Base-by-base conservation (phyloP, 371 early-diverging fungal species). In the Coelomomyces lativittatus region DNA sequence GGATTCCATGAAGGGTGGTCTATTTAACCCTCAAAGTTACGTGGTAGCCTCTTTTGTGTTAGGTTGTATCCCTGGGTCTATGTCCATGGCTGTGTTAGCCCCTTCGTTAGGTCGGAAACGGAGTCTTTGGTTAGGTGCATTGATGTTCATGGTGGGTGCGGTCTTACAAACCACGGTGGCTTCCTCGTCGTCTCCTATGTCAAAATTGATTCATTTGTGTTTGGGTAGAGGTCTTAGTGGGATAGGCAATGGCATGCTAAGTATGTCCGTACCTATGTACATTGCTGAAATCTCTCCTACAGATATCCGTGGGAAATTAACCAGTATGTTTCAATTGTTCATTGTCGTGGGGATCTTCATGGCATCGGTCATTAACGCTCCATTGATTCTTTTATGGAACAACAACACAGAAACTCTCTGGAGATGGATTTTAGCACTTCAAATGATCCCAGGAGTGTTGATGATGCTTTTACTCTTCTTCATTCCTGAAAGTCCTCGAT, bases 201-300 rank as follows among this genome's bases (percentile, higher is more conserved):
- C 35, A 2, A n/a, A 19, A n/a, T n/a, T 35, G 35, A n/a, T 17
- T 19, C n/a, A n/a, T 19, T 62, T 86, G 41, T 67, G 79, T 37
- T 70, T 61, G 30, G 89, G 86, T 27, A 78, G 95, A 33, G 64
- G 77, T 49, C 57, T 89, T 24, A 72, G 77, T 32, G 96, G 96
- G 46, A 51, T 89, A 11, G 83, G 80, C 39, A 64, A 86, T 50
- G 96, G 97, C 65, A 67, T 81, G 50, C 65, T 82, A 8, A 86
- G 88, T 46, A 81, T 81, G 78, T 70, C 72, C 31, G 88, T 88
- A 10, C 95, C 97, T 6, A 61, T 85, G 38, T 97, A 87, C 66
- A 83, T 89, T 59, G 79, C 87, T 21, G 88, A 91, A 50, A 78
- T 91, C 7, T 80, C 91, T 14, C 83, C 89, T n/a, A 72, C 84